These are phyloP conservation scores for Talaromyces sp. DNA, from an alignment of 2,329 filamentous ascomycete species.

Conservation along the genomic window DNA sequence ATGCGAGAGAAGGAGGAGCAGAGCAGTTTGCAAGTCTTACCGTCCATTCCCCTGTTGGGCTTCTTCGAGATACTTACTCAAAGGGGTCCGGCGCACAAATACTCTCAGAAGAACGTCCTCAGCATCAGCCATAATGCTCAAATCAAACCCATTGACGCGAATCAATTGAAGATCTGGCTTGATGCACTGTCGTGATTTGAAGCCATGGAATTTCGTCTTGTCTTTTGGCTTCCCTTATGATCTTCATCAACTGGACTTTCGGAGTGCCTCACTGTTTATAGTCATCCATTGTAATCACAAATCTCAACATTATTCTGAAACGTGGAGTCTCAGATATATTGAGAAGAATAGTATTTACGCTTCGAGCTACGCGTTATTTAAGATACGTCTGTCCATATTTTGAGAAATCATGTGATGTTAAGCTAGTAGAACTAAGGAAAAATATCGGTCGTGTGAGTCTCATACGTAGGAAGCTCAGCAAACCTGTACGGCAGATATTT, in stretches of 20 bases:
- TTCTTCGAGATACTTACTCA: not conserved
- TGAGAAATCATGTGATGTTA: too few species aligned
- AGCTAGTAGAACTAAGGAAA: too few species aligned
- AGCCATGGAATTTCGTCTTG: not conserved
- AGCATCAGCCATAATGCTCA: not conserved
- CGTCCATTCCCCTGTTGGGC: not conserved
- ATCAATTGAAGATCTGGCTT: conserved; percentile 7
- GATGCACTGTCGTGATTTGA: not conserved
- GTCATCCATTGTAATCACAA: not conserved
- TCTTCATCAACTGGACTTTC: not conserved
- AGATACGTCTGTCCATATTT: too few species aligned
- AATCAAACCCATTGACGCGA: not conserved
- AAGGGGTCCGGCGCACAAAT: not conserved
- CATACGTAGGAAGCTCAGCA: too few species aligned
- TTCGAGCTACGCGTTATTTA: not conserved
- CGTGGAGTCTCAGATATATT: not conserved
- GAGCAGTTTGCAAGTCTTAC: not conserved
- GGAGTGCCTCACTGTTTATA: not conserved
- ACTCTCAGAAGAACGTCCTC: not conserved
- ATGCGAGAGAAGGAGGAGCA: not conserved
- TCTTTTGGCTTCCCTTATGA: not conserved
- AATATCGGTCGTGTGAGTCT: too few species aligned
- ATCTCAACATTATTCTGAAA: not conserved
- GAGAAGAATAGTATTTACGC: too few species aligned
- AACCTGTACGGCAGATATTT: too few species aligned